phyloP scores from a whole-genome alignment of 768 basidiomycete genomes.

The Leccinum incarnatum region DNA sequence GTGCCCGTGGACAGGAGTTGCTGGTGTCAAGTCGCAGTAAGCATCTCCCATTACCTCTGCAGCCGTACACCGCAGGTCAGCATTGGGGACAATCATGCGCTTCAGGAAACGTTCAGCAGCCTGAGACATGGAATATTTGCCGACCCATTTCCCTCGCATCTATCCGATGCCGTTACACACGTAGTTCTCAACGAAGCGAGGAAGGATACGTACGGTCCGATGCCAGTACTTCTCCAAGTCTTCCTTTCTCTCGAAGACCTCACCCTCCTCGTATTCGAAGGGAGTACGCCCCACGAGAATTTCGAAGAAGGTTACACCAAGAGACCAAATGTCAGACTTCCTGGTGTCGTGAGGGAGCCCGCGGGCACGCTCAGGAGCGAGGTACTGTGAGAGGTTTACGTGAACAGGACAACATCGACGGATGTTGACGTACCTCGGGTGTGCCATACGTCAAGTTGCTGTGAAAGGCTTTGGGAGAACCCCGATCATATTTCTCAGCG shows the following conservation, averaged over 20 bases:
- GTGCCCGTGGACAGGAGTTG: conserved; percentile 34
- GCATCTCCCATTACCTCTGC: conserved; percentile 60
- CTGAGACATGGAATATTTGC: conserved; percentile 57
- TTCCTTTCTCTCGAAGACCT: conserved; percentile 74
- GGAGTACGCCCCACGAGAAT: conserved; percentile 90
- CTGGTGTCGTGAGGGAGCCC: conserved; percentile 92
- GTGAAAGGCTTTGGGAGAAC: conserved; percentile 65
- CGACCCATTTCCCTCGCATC: conserved; percentile 85
- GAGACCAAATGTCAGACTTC: conserved; percentile 85
- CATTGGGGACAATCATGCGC: conserved; percentile 80
- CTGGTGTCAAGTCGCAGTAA: conserved; percentile 53
- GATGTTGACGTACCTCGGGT: conserved; percentile 62
- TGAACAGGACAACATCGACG: background rate
- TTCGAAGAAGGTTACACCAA: conserved; percentile 91
- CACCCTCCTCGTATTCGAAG: conserved; percentile 79
- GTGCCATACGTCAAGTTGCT: conserved; percentile 88
- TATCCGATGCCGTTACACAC: conserved; percentile 21
- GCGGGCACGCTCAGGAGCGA: conserved; percentile 87
- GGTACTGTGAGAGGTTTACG: conserved; percentile 53
- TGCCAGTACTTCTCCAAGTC: conserved; percentile 86
- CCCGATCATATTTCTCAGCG: conserved; percentile 77
- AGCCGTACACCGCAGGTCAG: conserved; percentile 74
- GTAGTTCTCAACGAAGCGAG: background rate
- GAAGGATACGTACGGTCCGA: conserved; percentile 56
- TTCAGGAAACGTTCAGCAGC: conserved; percentile 63